Percentiles rank a stretch among this genome's conserved stretches.
Conservation (phyloP, 2,329 filamentous ascomycete species). For the Botryotinia narcissicola region DNA sequence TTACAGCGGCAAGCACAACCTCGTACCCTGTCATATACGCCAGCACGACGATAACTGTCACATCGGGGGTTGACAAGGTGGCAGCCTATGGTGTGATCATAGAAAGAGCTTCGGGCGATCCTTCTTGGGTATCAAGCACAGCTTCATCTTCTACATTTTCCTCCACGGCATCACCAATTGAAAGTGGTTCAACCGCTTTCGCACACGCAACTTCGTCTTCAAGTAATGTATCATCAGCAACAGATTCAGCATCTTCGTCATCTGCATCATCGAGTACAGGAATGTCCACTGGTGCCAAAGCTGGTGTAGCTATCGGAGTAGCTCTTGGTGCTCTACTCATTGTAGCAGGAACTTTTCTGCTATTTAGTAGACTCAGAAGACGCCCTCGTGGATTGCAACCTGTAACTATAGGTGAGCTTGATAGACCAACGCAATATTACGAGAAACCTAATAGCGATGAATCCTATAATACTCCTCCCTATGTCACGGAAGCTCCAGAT, state of each 20-base stretch:
- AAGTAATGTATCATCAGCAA: neutral
- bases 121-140: conserved; percentile 6
- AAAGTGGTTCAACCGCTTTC: neutral
- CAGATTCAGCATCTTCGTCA: neutral
- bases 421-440: neutral
- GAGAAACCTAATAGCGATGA: neutral
- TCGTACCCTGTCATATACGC: neutral
- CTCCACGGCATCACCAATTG: neutral
- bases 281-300: neutral
- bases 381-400: neutral
- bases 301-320: neutral
- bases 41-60: conserved; percentile 6
- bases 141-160: neutral
- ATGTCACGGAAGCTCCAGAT: neutral
- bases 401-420: neutral
- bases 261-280: neutral
- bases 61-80: neutral
- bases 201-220: neutral
- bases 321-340: neutral
- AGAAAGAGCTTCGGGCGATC: conserved; percentile 9
- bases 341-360: neutral
- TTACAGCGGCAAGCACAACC: neutral
- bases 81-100: conserved; percentile 15
- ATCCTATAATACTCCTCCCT: neutral
- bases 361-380: neutral